Base-by-base conservation (phyloP, 2,329 filamentous ascomycete species). In the Exserohilum rostratum region DNA sequence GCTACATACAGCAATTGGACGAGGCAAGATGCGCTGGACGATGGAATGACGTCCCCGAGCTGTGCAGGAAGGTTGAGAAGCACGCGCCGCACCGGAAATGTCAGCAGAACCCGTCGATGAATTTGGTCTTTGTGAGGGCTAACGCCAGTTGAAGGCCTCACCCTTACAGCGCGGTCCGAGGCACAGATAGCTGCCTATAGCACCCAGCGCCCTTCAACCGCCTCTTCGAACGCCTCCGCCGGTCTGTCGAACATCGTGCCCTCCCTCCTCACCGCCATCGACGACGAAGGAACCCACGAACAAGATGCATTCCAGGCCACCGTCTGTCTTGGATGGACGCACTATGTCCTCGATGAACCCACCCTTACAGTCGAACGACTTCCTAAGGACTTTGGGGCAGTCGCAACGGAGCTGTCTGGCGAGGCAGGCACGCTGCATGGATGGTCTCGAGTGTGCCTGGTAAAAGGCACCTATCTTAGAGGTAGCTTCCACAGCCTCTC, bases 31-130 rank as follows among this genome's bases (percentile, higher is more conserved):
- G 91, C 76, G 87, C 93, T 69, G 92, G 90, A 47, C 88, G 87
- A 74, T 99, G 95, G 95, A 82, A 87, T 64, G 86, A 90, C 27
- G 84, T 98, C 27, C 90, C 91, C 22, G 93, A 98, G 78, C 84
- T 96, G 60, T 88, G 95, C 68, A 87, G 93, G 74, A 99, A 99
- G 78, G 85, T 98, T 69, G 90, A 89, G 70, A 98, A 99, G 77
- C 93, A 99, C 83, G 90, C 92, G 66, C 89, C 92, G 35, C 85
- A 90, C 57, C 86, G 90, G 75, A 85, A 85, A 77, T 96, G 93
- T 97, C 88, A 67, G 85, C 72, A 58, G 50, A 46, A 31, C 30
- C 52, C 34, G 30, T 55, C 33, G 18, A 27, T 25, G 22, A 25
- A 7, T 39, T 50, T 50, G 37, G 45, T 31, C 45, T 33, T 15